Evolutionary conservation across 495 filamentous ascomycete genomes (phyloP).

Genomic region (Lasiosphaeria ovina): DNA sequence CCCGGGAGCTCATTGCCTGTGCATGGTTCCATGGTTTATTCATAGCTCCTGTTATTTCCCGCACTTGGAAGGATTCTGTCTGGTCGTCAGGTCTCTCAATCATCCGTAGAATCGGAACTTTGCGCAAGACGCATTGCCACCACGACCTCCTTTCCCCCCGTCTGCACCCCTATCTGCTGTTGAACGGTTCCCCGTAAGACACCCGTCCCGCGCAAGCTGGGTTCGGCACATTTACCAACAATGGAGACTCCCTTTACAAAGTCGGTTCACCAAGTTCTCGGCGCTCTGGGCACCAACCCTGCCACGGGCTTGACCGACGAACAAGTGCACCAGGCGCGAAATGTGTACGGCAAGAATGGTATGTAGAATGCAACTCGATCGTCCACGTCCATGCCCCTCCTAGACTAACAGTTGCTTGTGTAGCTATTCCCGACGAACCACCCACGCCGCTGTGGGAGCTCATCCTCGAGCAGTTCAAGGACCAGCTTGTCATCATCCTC

Average conservation of each 20-base stretch:
- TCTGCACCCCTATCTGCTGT: not conserved
- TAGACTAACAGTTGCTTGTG: constrained; percentile 12
- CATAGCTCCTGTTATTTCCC: constrained; percentile 15
- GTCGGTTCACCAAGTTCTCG: constrained; percentile 65
- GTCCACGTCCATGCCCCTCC: constrained; percentile 3
- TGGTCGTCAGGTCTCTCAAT: not conserved
- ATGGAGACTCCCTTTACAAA: constrained; percentile 83
- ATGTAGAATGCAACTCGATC: constrained; percentile 30
- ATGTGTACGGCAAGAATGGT: constrained; percentile 86
- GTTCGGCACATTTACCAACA: constrained; percentile 12
- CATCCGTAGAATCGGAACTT: constrained; percentile 4
- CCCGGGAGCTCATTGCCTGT: not conserved
- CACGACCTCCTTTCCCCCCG: not conserved
- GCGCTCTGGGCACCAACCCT: constrained; percentile 67
- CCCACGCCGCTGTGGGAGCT: constrained; percentile 97
- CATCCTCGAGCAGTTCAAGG: constrained; percentile 97
- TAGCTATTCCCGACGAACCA: constrained; percentile 92
- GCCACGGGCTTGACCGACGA: constrained; percentile 63
- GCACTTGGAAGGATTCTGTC: constrained; percentile 14
- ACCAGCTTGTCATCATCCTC: constrained; percentile 95
- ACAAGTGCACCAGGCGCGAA: constrained; percentile 61
- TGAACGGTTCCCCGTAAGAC: constrained; percentile 5
- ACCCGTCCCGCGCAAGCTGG: not conserved
- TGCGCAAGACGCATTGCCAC: not conserved
- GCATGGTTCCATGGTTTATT: not conserved